Percentiles rank a stretch among this genome's conserved stretches.
phyloP scores from a whole-genome alignment of 805 yeast species.

The Spathaspora passalidarum region DNA sequence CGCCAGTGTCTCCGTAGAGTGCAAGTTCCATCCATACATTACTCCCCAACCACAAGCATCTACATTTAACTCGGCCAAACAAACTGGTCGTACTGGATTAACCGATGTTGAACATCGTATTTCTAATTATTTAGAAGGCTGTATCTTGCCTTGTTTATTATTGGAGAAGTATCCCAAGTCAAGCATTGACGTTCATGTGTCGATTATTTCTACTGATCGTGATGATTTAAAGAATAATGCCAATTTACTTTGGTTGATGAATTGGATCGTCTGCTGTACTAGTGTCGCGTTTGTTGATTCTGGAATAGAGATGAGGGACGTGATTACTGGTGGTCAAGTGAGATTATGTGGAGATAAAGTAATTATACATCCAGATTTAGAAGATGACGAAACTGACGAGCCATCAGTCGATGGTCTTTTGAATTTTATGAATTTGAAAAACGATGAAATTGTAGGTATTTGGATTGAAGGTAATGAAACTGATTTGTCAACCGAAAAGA shows the following conservation, averaged over 20 bases:
- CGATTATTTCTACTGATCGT: slow-evolving; percentile 52
- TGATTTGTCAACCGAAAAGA: slow-evolving; percentile 14
- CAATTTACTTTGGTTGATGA: slow-evolving; percentile 35
- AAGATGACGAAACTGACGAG: slow-evolving; percentile 10
- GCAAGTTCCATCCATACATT: slow-evolving; percentile 50
- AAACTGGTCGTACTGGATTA: slow-evolving; percentile 30
- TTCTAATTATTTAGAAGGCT: slow-evolving; percentile 50
- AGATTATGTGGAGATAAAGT: slow-evolving; percentile 12
- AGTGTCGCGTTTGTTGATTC: slow-evolving; percentile 81
- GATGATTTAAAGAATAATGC: slow-evolving; percentile 11
- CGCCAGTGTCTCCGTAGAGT: slow-evolving; percentile 63
- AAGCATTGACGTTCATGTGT: slow-evolving; percentile 73
- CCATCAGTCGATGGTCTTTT: slow-evolving; percentile 38
- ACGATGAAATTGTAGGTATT: slow-evolving; percentile 58
- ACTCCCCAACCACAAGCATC: slow-evolving; percentile 34
- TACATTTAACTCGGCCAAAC: slow-evolving; percentile 21
- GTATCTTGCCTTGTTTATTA: slow-evolving; percentile 51
- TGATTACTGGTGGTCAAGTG: slow-evolving; percentile 67
- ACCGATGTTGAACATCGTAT: slow-evolving; percentile 44
- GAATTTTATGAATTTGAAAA: slow-evolving; percentile 52
- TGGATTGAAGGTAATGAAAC: slow-evolving; percentile 39
- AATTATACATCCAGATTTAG: slow-evolving; percentile 16
- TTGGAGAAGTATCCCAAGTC: slow-evolving; percentile 85
- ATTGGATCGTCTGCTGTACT: slow-evolving; percentile 59
- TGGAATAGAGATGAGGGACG: slow-evolving; percentile 73